Evolutionary conservation across 2,329 filamentous ascomycete species (phyloP).

Genomic region (Aspergillus novoparasiticus): DNA sequence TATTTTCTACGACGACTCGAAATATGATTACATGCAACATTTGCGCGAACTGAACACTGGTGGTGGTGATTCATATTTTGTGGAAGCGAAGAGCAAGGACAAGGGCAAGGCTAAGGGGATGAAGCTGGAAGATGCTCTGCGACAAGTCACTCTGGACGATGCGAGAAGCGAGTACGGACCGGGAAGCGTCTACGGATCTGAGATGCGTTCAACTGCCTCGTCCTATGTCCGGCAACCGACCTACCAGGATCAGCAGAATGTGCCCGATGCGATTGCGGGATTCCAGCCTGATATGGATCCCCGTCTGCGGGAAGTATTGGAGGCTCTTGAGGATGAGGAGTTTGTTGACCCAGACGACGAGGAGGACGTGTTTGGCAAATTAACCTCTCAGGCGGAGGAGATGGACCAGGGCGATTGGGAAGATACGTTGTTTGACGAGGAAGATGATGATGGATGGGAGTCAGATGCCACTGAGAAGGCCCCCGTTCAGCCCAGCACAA

Average conservation of each 20-base stretch:
- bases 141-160: conserved; percentile 55
- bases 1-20: conserved; percentile 90
- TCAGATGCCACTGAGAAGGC: conserved; percentile 89
- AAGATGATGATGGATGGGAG: conserved; percentile 86
- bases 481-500: conserved; percentile 42
- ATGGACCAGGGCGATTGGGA: conserved; percentile 81
- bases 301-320: conserved; percentile 82
- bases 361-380: conserved; percentile 78
- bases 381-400: conserved; percentile 69
- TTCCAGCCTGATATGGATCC: conserved; percentile 99
- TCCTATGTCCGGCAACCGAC: conserved; percentile 75
- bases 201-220: conserved; percentile 55
- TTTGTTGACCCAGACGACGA: conserved; percentile 80
- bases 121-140: conserved; percentile 84
- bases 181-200: conserved; percentile 41
- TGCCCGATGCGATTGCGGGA: conserved; percentile 87
- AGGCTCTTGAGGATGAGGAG: conserved; percentile 92
- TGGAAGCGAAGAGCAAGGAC: conserved; percentile 68
- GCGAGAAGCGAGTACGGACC: conserved; percentile 27
- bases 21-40: conserved; percentile 99
- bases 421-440: conserved; percentile 54
- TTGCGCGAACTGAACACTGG: conserved; percentile 80
- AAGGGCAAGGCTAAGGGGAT: conserved; percentile 64
- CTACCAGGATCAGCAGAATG: conserved; percentile 90
- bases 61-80: conserved; percentile 74